Evolutionary conservation across 805 yeast species (phyloP), one percentile per base, ranked within the genome.

Genomic region (Debaryomyces maramus): DNA sequence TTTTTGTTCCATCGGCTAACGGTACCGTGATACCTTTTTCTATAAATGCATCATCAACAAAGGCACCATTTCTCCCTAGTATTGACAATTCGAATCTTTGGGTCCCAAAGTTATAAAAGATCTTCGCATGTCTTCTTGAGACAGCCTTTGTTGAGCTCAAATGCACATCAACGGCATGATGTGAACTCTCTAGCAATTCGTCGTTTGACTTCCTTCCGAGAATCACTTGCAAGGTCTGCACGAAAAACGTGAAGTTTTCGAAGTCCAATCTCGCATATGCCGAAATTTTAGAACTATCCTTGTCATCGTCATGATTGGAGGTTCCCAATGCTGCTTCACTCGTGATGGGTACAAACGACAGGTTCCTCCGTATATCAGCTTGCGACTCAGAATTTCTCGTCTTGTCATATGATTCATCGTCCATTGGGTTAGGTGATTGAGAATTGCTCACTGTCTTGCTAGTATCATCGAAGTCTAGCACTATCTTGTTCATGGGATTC

Each of bases 41-140:
- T 5, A 93, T 84, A 60, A 91, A 93, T 24, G 72, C 72, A 49
- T 89, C 96, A 61, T 91, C 93, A 3, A 93, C 96, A 70, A 93
- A 93, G 2, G 97, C 97, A 27, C 99, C 99, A 60, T 93, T 93
- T 51, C 96, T 77, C 14, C 99, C 99, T 51, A 90, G 72, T 2
- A 93, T 89, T 6, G 95, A 83, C 32, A 93, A 67, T 62, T 93
- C 99, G 56, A 93, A 93, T 48, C 96, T 67, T 58, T 91, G 98
- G 3, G 95, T 89, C 3, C 97, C 98, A 63, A 93, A 93, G 59
- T 93, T 93, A 68, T 91, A 93, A 60, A 90, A 91, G 11, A 93
- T 91, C 63, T 88, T 90, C 4, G 98, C 99, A 63, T 93, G 99
- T 43, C 88, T 74, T 56, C 99, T 70, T 5, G 97, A 88, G 13